These are phyloP conservation scores for Globisporangium apiculatum DNA, from an alignment of 352 stramenopile genomes.

Conservation along the genomic window DNA sequence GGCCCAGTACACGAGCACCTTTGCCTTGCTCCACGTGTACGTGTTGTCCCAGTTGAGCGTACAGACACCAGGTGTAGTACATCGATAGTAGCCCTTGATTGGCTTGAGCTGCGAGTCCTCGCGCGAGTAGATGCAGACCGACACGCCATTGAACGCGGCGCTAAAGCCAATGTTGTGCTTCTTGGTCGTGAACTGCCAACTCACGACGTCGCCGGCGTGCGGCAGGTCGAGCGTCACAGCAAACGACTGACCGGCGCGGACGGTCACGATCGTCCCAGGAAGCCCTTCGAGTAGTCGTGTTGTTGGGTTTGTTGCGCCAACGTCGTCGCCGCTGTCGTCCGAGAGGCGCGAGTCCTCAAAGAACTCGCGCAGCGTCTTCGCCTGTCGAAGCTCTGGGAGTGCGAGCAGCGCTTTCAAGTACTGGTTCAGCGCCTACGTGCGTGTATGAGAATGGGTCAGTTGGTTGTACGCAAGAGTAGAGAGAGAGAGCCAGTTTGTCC, in stretches of 20 bases:
- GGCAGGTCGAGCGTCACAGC: constrained; percentile 43
- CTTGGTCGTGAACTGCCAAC: constrained; percentile 72
- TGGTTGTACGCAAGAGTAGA: no score
- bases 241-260: constrained; percentile 63
- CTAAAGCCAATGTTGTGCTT: constrained; percentile 82
- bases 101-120: constrained; percentile 57
- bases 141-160: constrained; percentile 56
- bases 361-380: constrained; percentile 50
- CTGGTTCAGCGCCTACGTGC: constrained; percentile 35
- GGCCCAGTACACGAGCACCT: constrained; percentile 70
- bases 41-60: constrained; percentile 79
- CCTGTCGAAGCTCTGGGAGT: constrained; percentile 46
- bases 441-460: neutral
- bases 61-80: constrained; percentile 34
- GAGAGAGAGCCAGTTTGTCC: neutral
- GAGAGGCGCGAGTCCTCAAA: constrained; percentile 43
- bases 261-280: constrained; percentile 55
- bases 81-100: constrained; percentile 60
- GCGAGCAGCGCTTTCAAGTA: constrained; percentile 49
- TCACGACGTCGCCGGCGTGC: constrained; percentile 37
- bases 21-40: constrained; percentile 76
- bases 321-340: constrained; percentile 51
- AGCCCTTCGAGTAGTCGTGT: constrained; percentile 43
- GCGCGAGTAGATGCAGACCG: constrained; percentile 53
- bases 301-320: constrained; percentile 11